Evolutionary conservation across 140 eudicot species (phyloP).

Genomic region (Anethum foeniculum): DNA sequence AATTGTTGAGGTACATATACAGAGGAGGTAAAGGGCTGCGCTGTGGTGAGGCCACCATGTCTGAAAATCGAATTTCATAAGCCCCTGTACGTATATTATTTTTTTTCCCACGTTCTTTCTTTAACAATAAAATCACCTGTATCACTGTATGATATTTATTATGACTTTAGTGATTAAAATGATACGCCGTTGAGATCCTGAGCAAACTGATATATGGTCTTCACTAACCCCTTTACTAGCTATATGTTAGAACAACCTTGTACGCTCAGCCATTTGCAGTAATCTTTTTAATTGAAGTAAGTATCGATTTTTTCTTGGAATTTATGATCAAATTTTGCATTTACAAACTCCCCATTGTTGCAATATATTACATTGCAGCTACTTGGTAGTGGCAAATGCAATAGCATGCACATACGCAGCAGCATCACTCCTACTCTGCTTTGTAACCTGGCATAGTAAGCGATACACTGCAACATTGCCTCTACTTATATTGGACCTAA

Average conservation of each 20-base stretch:
- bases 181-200: too few relatives aligned
- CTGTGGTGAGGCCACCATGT: neutral
- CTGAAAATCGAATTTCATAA: neutral
- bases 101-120: too few relatives aligned
- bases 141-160: too few relatives aligned
- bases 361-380: neutral
- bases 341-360: neutral
- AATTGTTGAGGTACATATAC: too few relatives aligned
- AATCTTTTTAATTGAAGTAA: neutral
- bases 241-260: neutral
- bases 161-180: too few relatives aligned
- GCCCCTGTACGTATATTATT: neutral
- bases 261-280: neutral
- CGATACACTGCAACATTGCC: neutral
- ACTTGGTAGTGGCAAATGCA: conserved; percentile 3
- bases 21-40: neutral
- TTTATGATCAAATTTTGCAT: neutral
- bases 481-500: neutral
- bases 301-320: neutral
- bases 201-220: too few relatives aligned
- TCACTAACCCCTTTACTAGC: too few relatives aligned
- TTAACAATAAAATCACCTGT: too few relatives aligned
- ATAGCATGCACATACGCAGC: neutral
- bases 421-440: neutral
- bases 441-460: neutral